Evolutionary conservation across 2,329 filamentous ascomycete species (phyloP).

Genomic region (Nothomitra cinnamomea): DNA sequence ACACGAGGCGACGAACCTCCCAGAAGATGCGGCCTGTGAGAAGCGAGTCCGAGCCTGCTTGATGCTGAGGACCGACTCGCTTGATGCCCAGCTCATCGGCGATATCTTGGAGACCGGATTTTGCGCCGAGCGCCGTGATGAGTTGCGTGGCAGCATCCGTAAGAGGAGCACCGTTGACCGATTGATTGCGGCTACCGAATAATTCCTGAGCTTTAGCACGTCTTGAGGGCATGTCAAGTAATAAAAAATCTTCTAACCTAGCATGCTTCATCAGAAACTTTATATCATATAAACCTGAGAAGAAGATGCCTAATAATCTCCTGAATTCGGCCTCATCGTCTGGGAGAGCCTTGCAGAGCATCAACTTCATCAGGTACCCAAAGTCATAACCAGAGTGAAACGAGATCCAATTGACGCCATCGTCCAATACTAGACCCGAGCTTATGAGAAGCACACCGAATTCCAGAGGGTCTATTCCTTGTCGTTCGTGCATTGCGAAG

Average conservation of each 20-base stretch:
- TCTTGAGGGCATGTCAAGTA: not conserved
- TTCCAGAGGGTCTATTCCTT: conserved; percentile 77
- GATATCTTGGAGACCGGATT: conserved; percentile 83
- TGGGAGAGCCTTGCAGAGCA: conserved; percentile 67
- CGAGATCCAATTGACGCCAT: conserved; percentile 87
- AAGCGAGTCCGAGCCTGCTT: conserved; percentile 84
- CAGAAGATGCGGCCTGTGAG: conserved; percentile 92
- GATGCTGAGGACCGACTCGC: conserved; percentile 72
- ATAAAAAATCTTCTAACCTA: not conserved
- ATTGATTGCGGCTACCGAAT: conserved; percentile 50
- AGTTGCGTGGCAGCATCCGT: conserved; percentile 54
- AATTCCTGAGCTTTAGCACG: not conserved
- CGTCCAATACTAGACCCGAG: conserved; percentile 74
- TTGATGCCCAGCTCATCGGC: conserved; percentile 86
- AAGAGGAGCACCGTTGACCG: conserved; percentile 43
- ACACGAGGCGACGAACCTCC: conserved; percentile 77
- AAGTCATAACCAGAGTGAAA: conserved; percentile 99
- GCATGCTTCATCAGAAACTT: conserved; percentile 85
- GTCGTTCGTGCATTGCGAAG: conserved; percentile 65
- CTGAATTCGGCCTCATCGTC: conserved; percentile 85
- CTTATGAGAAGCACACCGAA: conserved; percentile 84
- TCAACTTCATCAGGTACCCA: conserved; percentile 87
- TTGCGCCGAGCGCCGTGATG: conserved; percentile 70
- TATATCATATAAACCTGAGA: conserved; percentile 85
- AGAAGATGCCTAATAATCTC: conserved; percentile 76